These are phyloP conservation scores for Falciphora oryzae DNA, from an alignment of 2,329 filamentous ascomycete genomes.

Conservation along the genomic window DNA sequence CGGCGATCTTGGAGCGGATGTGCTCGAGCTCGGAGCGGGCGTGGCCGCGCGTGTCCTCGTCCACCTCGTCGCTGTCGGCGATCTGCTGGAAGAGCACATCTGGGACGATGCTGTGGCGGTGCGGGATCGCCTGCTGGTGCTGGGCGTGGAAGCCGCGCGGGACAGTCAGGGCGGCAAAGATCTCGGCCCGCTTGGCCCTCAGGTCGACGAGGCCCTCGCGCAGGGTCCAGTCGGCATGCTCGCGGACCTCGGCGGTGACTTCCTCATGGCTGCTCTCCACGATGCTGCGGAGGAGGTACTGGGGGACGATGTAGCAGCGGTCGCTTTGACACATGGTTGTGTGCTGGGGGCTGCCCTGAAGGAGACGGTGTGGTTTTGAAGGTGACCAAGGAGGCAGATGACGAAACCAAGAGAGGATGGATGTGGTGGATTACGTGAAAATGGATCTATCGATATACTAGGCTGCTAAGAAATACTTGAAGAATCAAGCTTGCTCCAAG, in stretches of 20 bases:
- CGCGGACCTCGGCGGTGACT: conserved; percentile 2
- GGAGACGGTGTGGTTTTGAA: background rate
- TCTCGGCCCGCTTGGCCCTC: conserved; percentile 1
- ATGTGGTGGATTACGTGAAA: background rate
- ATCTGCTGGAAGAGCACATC: conserved; percentile 9
- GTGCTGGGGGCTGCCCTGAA: background rate
- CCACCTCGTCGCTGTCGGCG: conserved; percentile 3
- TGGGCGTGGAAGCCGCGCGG: conserved; percentile 7
- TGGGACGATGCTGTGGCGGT: conserved; percentile 9
- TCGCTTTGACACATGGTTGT: conserved; percentile 1
- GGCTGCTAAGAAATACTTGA: background rate
- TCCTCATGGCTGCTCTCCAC: conserved; percentile 8
- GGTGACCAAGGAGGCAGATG: background rate
- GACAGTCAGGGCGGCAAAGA: background rate
- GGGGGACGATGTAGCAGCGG: conserved; percentile 14
- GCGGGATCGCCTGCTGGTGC: background rate
- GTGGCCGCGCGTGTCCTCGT: conserved; percentile 4
- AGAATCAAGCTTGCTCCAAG: background rate
- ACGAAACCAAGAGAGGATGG: background rate
- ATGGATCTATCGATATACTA: background rate
- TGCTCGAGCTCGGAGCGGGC: conserved; percentile 26
- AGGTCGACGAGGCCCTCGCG: background rate
- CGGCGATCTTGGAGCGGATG: conserved; percentile 25
- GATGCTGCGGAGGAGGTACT: conserved; percentile 13
- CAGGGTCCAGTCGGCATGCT: conserved; percentile 10